Evolutionary conservation across 495 filamentous ascomycete genomes (phyloP), one percentile per base, ranked within the genome.

Genomic region (Neurospora sp.): DNA sequence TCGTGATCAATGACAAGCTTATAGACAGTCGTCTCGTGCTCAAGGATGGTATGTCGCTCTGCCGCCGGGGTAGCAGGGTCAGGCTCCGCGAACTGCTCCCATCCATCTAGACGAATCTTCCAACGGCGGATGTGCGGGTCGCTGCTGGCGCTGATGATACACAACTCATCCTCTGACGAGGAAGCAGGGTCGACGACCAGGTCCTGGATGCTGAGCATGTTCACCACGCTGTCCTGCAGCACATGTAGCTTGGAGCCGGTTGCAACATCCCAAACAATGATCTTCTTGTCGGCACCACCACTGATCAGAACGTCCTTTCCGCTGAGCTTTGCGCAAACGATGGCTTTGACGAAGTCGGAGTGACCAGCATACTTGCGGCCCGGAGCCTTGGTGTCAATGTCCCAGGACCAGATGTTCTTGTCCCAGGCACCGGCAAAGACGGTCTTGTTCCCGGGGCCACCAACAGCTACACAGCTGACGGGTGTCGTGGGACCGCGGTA

Each of bases 361-460:
- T 99, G 96, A 12, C 93, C 96, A 48, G 84, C 85, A 78, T 92
- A 96, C 70, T 85, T 89, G 61, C 81, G 83, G 12, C 81, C 82
- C 0, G 82, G 85, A 14, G 84, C 76, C 35, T 84, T 83, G 3
- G 88, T 89, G 22, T 82, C 76, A 42, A 89, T 83, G 74, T 91
- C 85, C 92, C 92, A 97, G 40, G 92, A 91, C 89, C 90, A 97
- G 53, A 98, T 87, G 31, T 86, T 84, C 80, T 96, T 97, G 83
- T 99, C 94, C 96, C 96, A 99, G 74, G 91, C 93, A 35, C 94
- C 94, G 38, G 92, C 93, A 80, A 94, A 98, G 68, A 98, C 74
- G 2, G 86, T 88, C 3, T 72, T 82, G 48, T 83, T 84, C 69
- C 83, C 82, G 12, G 78, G 72, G 1, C 88, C 85, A 39, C 91